A percentile compares a stretch with the other conserved stretches of the same genome.
These are phyloP conservation scores for Cryptococcus sp. DNA, from an alignment of 1,284 basidiomycete species.

Conservation along the genomic window DNA sequence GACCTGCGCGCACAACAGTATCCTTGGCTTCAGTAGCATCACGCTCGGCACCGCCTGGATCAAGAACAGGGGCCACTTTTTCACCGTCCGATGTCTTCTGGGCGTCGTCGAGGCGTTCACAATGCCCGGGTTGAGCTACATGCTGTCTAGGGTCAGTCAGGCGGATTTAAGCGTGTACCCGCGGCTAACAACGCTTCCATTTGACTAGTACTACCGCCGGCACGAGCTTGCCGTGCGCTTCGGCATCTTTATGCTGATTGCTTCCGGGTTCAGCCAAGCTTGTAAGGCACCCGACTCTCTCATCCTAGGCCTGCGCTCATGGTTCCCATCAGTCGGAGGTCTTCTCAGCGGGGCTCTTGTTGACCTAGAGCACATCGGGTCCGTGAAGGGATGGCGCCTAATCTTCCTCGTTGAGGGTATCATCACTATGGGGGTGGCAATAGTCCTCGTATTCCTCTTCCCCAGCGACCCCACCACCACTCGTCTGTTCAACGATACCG, in stretches of 20 bases:
- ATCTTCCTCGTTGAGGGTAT: conserved; percentile 37
- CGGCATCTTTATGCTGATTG: conserved; percentile 24
- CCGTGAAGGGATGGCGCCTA: conserved; percentile 18
- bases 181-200: neutral
- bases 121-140: conserved; percentile 35
- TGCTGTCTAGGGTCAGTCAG: conserved; percentile 24
- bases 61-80: conserved; percentile 21
- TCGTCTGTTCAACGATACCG: conserved; percentile 21
- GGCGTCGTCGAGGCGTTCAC: conserved; percentile 29
- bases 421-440: conserved; percentile 29
- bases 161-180: neutral
- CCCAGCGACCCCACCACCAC: conserved; percentile 28
- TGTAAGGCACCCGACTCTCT: conserved; percentile 6
- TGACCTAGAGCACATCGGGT: conserved; percentile 19
- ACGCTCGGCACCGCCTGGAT: conserved; percentile 31
- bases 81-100: conserved; percentile 28
- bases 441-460: conserved; percentile 28
- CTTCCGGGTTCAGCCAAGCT: conserved; percentile 12
- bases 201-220: conserved; percentile 21
- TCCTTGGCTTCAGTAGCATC: conserved; percentile 25
- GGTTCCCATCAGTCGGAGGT: conserved; percentile 18
- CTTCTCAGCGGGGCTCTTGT: conserved; percentile 22
- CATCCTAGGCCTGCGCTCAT: neutral
- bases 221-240: conserved; percentile 24
- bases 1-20: neutral